These are phyloP conservation scores for Sutorius eximius DNA, from an alignment of 1,284 basidiomycete species.

Conservation along the genomic window DNA sequence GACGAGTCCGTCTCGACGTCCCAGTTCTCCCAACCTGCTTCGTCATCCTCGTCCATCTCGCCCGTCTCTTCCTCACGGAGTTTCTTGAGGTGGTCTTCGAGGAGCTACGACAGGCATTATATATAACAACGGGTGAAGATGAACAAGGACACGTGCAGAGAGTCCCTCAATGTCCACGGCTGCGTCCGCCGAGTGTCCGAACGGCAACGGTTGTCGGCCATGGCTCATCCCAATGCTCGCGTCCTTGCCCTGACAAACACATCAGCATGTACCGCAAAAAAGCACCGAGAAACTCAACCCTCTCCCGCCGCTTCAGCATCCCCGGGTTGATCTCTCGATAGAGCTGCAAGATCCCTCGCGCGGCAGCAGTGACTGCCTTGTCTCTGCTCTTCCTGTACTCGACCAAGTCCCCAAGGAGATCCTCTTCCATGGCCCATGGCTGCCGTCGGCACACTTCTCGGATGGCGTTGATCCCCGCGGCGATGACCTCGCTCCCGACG, in stretches of 20 bases:
- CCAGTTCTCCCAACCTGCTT: conserved; percentile 88
- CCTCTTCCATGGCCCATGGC: conserved; percentile 96
- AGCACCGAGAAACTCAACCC: conserved; percentile 47
- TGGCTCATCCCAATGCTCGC: conserved; percentile 71
- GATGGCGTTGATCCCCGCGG: conserved; percentile 94
- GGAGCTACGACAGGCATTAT: conserved; percentile 50
- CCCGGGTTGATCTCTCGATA: conserved; percentile 96
- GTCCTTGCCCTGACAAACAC: conserved; percentile 68
- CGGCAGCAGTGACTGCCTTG: conserved; percentile 89
- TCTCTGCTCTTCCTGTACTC: conserved; percentile 96
- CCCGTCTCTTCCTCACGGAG: conserved; percentile 67
- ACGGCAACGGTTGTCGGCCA: conserved; percentile 70
- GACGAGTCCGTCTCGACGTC: conserved; percentile 77
- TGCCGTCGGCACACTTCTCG: conserved; percentile 92
- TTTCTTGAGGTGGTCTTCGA: conserved; percentile 82
- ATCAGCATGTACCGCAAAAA: conserved; percentile 2
- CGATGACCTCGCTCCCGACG: conserved; percentile 92
- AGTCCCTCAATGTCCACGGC: conserved; percentile 91
- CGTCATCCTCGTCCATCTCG: conserved; percentile 59
- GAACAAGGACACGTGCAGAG: conserved; percentile 48
- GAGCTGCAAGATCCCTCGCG: conserved; percentile 86
- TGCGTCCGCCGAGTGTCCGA: conserved; percentile 74
- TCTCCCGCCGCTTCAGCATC: conserved; percentile 86
- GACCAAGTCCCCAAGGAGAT: conserved; percentile 88
- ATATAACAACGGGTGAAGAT: neutral